These are phyloP conservation scores for Meripilus lineatus DNA, from an alignment of 1,284 basidiomycete genomes.

Conservation along the genomic window DNA sequence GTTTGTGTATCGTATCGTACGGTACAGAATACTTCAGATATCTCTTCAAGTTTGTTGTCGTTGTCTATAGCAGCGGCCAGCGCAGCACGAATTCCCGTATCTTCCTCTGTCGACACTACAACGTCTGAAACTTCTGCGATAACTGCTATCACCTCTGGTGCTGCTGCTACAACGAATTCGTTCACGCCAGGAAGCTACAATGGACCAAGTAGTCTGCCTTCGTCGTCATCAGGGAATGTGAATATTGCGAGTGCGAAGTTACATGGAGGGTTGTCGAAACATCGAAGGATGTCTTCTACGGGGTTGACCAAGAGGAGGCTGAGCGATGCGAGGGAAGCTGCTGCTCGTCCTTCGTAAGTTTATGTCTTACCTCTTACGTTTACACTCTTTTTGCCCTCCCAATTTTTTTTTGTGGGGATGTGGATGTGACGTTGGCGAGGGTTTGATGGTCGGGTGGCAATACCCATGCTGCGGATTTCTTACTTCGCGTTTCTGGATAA, in stretches of 20 bases:
- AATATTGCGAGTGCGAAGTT: conserved; percentile 21
- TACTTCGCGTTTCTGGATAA: no score
- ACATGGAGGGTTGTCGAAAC: conserved; percentile 33
- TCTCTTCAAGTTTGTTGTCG: conserved; percentile 49
- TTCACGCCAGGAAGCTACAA: conserved; percentile 26
- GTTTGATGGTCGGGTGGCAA: no score
- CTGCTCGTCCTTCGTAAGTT: conserved; percentile 64
- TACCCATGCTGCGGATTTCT: no score
- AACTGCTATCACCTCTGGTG: conserved; percentile 22
- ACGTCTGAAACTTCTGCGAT: neutral
- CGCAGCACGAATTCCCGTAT: conserved; percentile 45
- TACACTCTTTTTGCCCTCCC: no score
- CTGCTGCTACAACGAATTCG: conserved; percentile 16
- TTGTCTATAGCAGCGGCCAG: conserved; percentile 56
- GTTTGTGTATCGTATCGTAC: neutral
- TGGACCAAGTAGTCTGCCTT: conserved; percentile 25
- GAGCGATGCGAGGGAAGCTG: conserved; percentile 74
- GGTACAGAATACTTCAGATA: neutral
- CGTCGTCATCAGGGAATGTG: conserved; percentile 7
- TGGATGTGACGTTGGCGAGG: no score
- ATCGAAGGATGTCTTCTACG: conserved; percentile 63
- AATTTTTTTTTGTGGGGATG: no score
- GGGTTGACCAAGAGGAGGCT: conserved; percentile 62
- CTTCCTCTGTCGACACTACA: neutral
- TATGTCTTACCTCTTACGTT: conserved; percentile 12